Evolutionary conservation across 139 green algal species (phyloP).

Genomic region (Volvox reticuliferus): DNA sequence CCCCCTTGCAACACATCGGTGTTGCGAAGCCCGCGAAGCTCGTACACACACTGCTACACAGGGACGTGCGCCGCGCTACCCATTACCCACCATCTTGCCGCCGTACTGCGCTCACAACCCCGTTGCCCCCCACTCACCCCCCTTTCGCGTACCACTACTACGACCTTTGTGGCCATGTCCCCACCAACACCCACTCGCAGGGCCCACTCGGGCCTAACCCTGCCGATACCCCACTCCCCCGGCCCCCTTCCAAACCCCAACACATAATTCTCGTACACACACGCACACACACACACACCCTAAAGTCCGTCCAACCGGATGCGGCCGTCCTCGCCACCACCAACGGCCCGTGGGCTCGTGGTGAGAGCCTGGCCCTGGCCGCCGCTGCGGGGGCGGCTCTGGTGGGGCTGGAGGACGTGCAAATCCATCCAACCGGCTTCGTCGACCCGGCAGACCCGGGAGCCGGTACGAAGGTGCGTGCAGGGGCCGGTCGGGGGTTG

Average conservation of each 20-base stretch:
- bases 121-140: no score
- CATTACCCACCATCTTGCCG: no score
- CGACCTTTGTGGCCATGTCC: no score
- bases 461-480: slow-evolving; percentile 60
- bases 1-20: not conserved
- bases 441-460: slow-evolving; percentile 72
- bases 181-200: no score
- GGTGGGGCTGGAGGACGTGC: slow-evolving; percentile 78
- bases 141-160: no score
- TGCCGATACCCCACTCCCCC: no score
- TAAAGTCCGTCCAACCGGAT: slow-evolving; percentile 1
- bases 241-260: not conserved
- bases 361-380: slow-evolving; percentile 72
- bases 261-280: no score
- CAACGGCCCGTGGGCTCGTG: slow-evolving; percentile 80
- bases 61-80: no score
- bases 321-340: slow-evolving; percentile 74
- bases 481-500: not conserved
- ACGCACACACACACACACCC: not conserved
- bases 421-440: slow-evolving; percentile 86
- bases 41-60: no score
- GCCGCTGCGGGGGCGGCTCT: slow-evolving; percentile 56
- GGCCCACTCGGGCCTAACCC: no score
- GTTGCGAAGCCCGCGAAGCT: no score
- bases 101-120: no score